phyloP scores from a whole-genome alignment of 371 early-diverging fungal genomes.

The Nematocida sp. region DNA sequence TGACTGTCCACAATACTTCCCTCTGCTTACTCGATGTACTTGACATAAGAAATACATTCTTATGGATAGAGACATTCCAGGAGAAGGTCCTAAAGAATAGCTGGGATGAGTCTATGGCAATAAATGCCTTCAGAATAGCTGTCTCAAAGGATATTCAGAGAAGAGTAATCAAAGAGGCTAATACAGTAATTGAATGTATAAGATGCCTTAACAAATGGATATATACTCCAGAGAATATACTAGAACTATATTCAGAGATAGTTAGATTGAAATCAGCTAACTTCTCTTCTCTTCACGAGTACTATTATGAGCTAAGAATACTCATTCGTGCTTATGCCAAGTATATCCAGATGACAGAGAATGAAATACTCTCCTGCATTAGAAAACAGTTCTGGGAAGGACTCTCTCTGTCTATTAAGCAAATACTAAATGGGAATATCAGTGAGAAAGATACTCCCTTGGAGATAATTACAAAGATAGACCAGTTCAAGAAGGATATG shows the following conservation, averaged over 20 bases:
- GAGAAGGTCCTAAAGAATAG: background rate
- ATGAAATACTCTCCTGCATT: background rate
- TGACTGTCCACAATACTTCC: background rate
- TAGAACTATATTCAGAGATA: background rate
- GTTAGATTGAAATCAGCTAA: background rate
- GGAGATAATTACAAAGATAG: constrained; percentile 10
- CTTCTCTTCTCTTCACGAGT: constrained; percentile 3
- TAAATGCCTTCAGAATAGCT: constrained; percentile 1
- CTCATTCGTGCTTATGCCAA: constrained; percentile 29
- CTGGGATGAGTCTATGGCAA: constrained; percentile 16
- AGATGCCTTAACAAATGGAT: constrained; percentile 13
- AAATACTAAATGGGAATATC: background rate
- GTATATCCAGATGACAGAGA: background rate
- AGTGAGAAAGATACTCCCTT: background rate
- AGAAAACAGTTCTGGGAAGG: constrained; percentile 29
- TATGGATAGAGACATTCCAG: constrained; percentile 33
- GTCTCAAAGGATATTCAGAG: constrained; percentile 14
- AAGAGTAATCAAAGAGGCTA: background rate
- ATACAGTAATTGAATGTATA: constrained; percentile 13
- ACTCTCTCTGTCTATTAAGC: constrained; percentile 7
- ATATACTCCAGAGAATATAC: constrained; percentile 21
- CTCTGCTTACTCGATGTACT: constrained; percentile 35
- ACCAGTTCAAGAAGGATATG: constrained; percentile 12
- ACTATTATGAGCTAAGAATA: constrained; percentile 28
- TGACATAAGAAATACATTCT: constrained; percentile 38